Evolutionary conservation across 2,329 filamentous ascomycete genomes (phyloP).

Genomic region (Colletotrichum destructivum): DNA sequence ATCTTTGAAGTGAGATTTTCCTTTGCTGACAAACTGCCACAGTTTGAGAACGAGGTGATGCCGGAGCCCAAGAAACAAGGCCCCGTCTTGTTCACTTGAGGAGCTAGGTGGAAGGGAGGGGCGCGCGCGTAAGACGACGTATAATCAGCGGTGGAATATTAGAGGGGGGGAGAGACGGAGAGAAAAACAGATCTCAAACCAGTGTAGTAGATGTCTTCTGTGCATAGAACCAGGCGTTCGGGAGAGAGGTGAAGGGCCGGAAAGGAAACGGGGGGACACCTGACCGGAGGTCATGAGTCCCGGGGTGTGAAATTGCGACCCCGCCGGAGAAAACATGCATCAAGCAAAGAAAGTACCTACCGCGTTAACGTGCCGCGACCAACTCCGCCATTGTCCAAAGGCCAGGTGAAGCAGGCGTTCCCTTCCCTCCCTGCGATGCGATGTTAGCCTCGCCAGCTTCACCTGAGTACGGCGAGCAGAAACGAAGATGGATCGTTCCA

Average conservation of each 20-base stretch:
- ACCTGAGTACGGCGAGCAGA: background rate
- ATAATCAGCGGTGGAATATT: slow-evolving; percentile 11
- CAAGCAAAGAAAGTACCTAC: slow-evolving; percentile 3
- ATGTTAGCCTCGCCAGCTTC: background rate
- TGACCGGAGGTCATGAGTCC: slow-evolving; percentile 17
- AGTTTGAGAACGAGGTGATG: slow-evolving; percentile 60
- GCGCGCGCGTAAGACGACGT: background rate
- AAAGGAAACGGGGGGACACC: slow-evolving; percentile 22
- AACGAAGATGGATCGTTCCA: too few relatives aligned
- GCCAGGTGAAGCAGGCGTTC: background rate
- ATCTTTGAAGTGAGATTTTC: background rate
- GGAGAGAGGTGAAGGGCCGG: slow-evolving; percentile 20
- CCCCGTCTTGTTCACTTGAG: slow-evolving; percentile 58
- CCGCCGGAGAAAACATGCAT: slow-evolving; percentile 7
- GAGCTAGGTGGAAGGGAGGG: background rate
- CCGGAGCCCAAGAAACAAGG: slow-evolving; percentile 52
- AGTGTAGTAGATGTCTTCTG: slow-evolving; percentile 29
- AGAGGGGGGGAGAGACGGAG: slow-evolving; percentile 8
- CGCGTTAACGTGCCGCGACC: background rate
- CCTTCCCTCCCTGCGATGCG: background rate
- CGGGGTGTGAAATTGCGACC: background rate
- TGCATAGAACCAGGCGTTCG: slow-evolving; percentile 43
- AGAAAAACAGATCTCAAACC: background rate
- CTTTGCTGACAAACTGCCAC: slow-evolving; percentile 25
- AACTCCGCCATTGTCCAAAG: too few relatives aligned